Percentiles rank a stretch among this genome's conserved stretches.
Evolutionary conservation across 1,284 basidiomycete species (phyloP).

Genomic region (Clitocybe nebularis): DNA sequence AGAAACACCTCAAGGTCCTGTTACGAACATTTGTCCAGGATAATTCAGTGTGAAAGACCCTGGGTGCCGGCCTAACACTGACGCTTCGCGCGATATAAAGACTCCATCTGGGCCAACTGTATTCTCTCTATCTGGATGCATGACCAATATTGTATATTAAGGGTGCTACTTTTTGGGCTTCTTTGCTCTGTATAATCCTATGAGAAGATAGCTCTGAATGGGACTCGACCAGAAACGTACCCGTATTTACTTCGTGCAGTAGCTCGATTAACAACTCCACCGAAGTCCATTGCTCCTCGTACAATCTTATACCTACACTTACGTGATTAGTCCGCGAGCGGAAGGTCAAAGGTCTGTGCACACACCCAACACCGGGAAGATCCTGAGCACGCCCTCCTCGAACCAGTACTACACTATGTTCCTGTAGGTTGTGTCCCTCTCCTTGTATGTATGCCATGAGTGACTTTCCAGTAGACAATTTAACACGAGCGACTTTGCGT

Average conservation of each 20-base stretch:
- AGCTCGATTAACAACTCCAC: constrained; percentile 83
- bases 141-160: constrained; percentile 11
- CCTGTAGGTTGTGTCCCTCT: constrained; percentile 97
- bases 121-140: no score
- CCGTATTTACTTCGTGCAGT: constrained; percentile 91
- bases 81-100: no score
- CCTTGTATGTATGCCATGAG: constrained; percentile 95
- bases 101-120: no score
- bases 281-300: constrained; percentile 89
- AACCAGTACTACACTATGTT: constrained; percentile 93
- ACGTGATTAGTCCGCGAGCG: no score
- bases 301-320: constrained; percentile 92
- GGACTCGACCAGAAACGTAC: constrained; percentile 42
- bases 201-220: not conserved
- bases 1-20: no score
- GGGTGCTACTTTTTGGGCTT: constrained; percentile 75
- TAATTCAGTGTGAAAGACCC: no score
- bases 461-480: constrained; percentile 86
- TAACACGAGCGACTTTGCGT: constrained; percentile 94
- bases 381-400: constrained; percentile 96
- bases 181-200: constrained; percentile 53
- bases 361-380: constrained; percentile 92
- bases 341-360: no score
- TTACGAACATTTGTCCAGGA: no score
- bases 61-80: no score